These are phyloP conservation scores for Schizosaccharomyces versatilis DNA, from an alignment of 1,139 yeast genomes.

Conservation along the genomic window DNA sequence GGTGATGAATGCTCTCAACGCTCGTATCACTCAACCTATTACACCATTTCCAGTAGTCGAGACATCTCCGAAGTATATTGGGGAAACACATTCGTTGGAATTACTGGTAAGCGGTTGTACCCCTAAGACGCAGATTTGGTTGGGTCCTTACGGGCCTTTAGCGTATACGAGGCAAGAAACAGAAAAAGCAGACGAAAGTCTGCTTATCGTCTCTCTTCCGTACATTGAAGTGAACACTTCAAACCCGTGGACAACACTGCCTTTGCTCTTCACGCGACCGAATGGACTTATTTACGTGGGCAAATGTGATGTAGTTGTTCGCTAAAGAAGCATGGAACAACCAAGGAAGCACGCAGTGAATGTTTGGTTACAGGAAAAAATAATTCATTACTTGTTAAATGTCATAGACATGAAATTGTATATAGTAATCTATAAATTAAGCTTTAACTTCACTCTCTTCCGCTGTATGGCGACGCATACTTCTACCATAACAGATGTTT, in stretches of 20 bases:
- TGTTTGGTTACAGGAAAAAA: too few species aligned
- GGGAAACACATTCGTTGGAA: conserved; percentile 3
- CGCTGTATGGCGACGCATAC: background rate
- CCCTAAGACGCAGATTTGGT: conserved; percentile 4
- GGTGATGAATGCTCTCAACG: background rate
- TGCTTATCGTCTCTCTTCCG: background rate
- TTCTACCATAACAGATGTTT: background rate
- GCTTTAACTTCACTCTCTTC: too few species aligned
- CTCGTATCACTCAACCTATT: background rate
- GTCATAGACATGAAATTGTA: too few species aligned
- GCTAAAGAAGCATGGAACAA: too few species aligned
- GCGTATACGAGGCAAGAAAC: conserved; percentile 2
- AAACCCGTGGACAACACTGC: background rate
- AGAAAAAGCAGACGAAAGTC: background rate
- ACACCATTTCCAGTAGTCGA: conserved; percentile 6
- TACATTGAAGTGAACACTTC: background rate
- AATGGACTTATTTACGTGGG: background rate
- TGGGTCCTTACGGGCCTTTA: conserved; percentile 7
- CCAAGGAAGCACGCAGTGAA: too few species aligned
- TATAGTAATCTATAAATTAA: too few species aligned
- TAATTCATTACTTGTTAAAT: too few species aligned
- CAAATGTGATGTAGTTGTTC: background rate
- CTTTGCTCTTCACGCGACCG: background rate
- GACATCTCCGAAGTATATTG: conserved; percentile 4
- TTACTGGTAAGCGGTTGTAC: conserved; percentile 4